Evolutionary conservation across 140 eudicot genomes (phyloP).

Genomic region (Flaveria floridana): DNA sequence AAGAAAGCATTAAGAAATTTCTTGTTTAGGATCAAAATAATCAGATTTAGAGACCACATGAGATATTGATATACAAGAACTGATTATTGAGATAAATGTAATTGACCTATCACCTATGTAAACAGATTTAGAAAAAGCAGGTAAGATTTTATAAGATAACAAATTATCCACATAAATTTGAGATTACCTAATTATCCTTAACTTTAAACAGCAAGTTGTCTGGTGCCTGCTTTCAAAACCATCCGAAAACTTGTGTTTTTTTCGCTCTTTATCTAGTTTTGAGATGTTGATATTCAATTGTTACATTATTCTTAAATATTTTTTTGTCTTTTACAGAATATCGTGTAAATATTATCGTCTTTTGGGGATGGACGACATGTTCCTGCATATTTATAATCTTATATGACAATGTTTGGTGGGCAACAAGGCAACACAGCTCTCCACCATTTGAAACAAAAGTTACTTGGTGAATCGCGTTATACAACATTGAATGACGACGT

Average conservation of each 20-base stretch:
- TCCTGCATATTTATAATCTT: constrained; percentile 40
- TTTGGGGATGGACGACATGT: constrained; percentile 61
- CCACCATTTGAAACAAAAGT: constrained; percentile 57
- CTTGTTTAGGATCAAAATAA: neutral
- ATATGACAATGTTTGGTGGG: constrained; percentile 71
- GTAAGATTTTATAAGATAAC: neutral
- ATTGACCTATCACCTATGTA: neutral
- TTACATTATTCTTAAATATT: neutral
- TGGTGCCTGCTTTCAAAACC: neutral
- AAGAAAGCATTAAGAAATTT: constrained; percentile 6
- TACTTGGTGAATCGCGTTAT: constrained; percentile 52
- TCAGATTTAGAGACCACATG: neutral
- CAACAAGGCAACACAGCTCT: constrained; percentile 55
- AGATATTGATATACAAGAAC: neutral
- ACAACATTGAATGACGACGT: constrained; percentile 42
- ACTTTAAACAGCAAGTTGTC: neutral
- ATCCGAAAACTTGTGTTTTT: neutral
- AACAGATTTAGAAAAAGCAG: neutral
- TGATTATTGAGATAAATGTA: neutral
- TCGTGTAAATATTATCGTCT: constrained; percentile 35
- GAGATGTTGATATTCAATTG: neutral
- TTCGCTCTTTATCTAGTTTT: neutral
- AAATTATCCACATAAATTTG: neutral
- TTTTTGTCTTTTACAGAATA: constrained; percentile 37
- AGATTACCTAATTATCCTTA: neutral